A percentile compares a stretch with the other conserved stretches of the same genome.
These are phyloP conservation scores for Byssothecium circinans DNA, from an alignment of 2,329 filamentous ascomycete species.

Conservation along the genomic window DNA sequence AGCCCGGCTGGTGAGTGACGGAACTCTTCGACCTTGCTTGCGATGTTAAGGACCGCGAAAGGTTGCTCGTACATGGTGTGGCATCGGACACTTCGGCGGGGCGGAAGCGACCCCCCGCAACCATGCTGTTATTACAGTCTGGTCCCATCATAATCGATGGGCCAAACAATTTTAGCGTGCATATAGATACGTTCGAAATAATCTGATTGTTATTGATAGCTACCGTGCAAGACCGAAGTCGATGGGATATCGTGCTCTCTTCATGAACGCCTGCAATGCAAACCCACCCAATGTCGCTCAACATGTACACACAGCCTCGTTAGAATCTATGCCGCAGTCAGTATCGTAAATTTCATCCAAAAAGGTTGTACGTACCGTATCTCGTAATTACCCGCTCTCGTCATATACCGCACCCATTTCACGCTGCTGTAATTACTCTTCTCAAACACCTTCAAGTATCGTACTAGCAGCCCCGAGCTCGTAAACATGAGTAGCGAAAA, in stretches of 20 bases:
- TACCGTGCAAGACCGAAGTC: neutral
- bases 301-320: neutral
- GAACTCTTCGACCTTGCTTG: too few species aligned
- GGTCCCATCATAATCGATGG: too few species aligned
- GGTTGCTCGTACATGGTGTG: too few species aligned
- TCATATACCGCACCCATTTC: slow-evolving; percentile 99
- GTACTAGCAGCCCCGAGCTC: slow-evolving; percentile 84
- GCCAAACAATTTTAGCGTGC: too few species aligned
- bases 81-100: too few species aligned
- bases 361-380: slow-evolving; percentile 64
- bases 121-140: too few species aligned
- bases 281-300: slow-evolving; percentile 1
- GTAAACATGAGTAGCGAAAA: slow-evolving; percentile 99
- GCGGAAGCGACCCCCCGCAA: too few species aligned
- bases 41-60: too few species aligned
- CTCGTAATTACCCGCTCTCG: slow-evolving; percentile 94
- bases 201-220: too few species aligned
- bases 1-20: too few species aligned
- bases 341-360: neutral
- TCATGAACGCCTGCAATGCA: slow-evolving; percentile 29
- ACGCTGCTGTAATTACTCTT: slow-evolving; percentile 99
- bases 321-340: slow-evolving; percentile 5
- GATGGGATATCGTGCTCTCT: neutral
- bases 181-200: too few species aligned
- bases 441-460: slow-evolving; percentile 98